phyloP scores from a whole-genome alignment of 371 early-diverging fungal species.

The Saksenaea oblongispora region DNA sequence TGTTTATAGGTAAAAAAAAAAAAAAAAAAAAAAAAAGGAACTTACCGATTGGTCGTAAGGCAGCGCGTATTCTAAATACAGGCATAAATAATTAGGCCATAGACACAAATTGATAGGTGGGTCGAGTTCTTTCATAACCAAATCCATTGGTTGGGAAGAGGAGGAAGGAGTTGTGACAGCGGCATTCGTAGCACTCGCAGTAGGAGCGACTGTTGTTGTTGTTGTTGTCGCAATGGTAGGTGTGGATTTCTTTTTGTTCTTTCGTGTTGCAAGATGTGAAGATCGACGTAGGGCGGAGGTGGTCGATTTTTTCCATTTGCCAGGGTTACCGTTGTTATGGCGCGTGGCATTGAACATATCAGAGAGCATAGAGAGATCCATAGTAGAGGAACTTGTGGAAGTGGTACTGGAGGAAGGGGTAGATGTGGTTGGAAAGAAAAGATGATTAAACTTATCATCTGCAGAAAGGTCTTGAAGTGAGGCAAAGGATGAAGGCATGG shows the following conservation, averaged over 20 bases:
- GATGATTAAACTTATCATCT: not conserved
- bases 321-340: not conserved
- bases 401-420: not conserved
- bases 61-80: constrained; percentile 43
- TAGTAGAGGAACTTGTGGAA: not conserved
- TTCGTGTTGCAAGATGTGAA: not conserved
- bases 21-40: constrained; percentile 1
- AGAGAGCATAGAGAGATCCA: not conserved
- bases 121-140: not conserved
- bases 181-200: not conserved
- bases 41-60: constrained; percentile 37
- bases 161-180: not conserved
- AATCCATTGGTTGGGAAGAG: not conserved
- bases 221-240: no score
- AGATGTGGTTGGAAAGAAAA: not conserved
- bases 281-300: not conserved
- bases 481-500: not conserved
- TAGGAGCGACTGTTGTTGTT: not conserved
- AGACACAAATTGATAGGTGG: constrained; percentile 9
- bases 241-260: not conserved
- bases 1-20: not conserved
- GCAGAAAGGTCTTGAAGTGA: not conserved
- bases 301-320: not conserved
- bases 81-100: constrained; percentile 53
- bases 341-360: not conserved